Percentiles rank a stretch among this genome's conserved stretches.
Conservation (phyloP, 2,329 filamentous ascomycete genomes). For the Pyricularia sp. region DNA sequence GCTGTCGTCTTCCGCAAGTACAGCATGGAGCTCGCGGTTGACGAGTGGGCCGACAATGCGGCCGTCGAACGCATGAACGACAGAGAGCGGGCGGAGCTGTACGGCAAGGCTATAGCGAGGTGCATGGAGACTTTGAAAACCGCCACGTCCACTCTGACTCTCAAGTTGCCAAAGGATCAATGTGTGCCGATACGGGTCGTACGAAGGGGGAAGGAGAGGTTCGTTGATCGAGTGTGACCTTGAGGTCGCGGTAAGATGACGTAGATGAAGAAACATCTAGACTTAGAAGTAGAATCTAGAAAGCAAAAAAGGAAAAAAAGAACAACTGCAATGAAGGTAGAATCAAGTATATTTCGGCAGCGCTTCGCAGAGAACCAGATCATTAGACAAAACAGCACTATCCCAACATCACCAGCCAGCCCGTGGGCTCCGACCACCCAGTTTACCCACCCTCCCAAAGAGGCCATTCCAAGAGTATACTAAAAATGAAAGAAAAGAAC, state of each 20-base stretch:
- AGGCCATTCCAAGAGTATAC: not conserved
- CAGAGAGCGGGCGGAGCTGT: constrained; percentile 40
- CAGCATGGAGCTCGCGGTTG: constrained; percentile 62
- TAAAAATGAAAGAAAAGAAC: not conserved
- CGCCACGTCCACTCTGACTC: constrained; percentile 52
- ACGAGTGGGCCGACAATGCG: constrained; percentile 42
- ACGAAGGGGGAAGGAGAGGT: constrained; percentile 60
- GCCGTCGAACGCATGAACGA: constrained; percentile 42
- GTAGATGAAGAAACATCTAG: not conserved
- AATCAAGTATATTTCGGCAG: not conserved
- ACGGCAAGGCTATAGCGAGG: constrained; percentile 49
- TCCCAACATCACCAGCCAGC: not conserved
- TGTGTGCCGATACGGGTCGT: constrained; percentile 61
- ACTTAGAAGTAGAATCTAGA: not conserved
- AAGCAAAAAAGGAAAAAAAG: not conserved
- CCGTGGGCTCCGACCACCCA: not conserved
- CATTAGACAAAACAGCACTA: not conserved
- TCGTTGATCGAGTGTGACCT: constrained; percentile 26
- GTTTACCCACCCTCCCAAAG: not conserved
- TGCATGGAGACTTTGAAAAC: constrained; percentile 41
- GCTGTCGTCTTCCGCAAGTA: constrained; percentile 48
- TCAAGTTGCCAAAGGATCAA: constrained; percentile 55
- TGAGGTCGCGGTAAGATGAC: not conserved
- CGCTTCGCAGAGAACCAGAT: not conserved
- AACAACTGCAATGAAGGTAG: not conserved